phyloP scores from a whole-genome alignment of 2,329 filamentous ascomycete genomes.

The Ascochyta clinopodiicola region DNA sequence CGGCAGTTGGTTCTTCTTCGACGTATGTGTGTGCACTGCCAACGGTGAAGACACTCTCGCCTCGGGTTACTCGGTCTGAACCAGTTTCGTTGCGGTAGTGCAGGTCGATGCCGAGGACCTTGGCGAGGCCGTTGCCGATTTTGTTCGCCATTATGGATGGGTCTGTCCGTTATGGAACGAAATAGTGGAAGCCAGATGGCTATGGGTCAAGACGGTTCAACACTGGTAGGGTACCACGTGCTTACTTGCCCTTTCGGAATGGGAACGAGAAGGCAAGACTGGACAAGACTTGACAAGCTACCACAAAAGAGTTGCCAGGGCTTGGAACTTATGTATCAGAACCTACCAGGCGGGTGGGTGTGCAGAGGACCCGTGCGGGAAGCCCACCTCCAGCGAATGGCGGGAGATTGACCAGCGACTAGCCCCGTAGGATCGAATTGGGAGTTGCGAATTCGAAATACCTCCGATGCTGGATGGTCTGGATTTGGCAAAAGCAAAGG shows the following conservation, averaged over 20 bases:
- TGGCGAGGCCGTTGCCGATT: slow-evolving; percentile 76
- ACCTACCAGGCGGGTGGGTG: slow-evolving; percentile 14
- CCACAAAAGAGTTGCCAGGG: slow-evolving; percentile 32
- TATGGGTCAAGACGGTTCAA: slow-evolving; percentile 11
- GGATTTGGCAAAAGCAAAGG: slow-evolving; percentile 20
- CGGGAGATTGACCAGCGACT: slow-evolving; percentile 10
- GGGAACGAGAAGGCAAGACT: slow-evolving; percentile 6
- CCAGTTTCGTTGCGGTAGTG: slow-evolving; percentile 67
- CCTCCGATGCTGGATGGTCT: slow-evolving; percentile 13
- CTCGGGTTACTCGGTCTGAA: slow-evolving; percentile 70
- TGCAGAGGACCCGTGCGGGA: slow-evolving; percentile 18
- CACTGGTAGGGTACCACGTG: slow-evolving; percentile 21
- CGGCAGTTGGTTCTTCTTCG: slow-evolving; percentile 77
- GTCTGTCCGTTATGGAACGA: not conserved
- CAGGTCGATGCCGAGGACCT: slow-evolving; percentile 81
- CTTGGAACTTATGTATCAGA: slow-evolving; percentile 36
- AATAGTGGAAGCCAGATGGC: slow-evolving; percentile 1
- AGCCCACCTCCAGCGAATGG: slow-evolving; percentile 11
- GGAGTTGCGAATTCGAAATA: slow-evolving; percentile 1
- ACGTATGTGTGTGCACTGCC: slow-evolving; percentile 77
- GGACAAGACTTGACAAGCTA: slow-evolving; percentile 38
- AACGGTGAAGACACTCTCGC: slow-evolving; percentile 79
- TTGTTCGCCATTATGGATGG: slow-evolving; percentile 53
- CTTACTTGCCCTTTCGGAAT: slow-evolving; percentile 12
- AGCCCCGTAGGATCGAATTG: slow-evolving; percentile 7